Conservation (phyloP, 768 basidiomycete species). For the Sporobolomyces pararoseus region DNA sequence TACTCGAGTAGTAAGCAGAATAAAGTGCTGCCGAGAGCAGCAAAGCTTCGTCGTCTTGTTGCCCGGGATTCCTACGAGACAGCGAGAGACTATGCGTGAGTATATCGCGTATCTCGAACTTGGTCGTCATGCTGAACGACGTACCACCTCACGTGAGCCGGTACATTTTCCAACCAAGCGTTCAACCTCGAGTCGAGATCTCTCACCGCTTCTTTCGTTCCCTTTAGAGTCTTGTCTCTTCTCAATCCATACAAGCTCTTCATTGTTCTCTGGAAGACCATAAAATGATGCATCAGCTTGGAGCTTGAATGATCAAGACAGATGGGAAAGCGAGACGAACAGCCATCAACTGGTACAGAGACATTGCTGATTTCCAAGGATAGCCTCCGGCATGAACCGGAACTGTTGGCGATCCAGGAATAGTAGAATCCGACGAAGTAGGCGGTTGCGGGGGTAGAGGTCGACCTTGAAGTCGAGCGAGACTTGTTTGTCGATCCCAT, state of each 20-base stretch:
- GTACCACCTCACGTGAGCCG: constrained; percentile 25
- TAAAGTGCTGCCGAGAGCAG: constrained; percentile 62
- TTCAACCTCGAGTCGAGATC: constrained; percentile 31
- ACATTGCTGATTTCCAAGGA: not conserved
- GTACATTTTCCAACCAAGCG: constrained; percentile 33
- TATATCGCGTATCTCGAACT: not conserved
- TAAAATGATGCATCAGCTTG: constrained; percentile 1
- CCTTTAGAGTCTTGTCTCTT: constrained; percentile 4
- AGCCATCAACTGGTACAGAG: no score
- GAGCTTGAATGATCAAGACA: no score
- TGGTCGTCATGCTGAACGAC: not conserved
- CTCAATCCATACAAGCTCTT: constrained; percentile 10
- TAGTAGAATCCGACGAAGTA: not conserved
- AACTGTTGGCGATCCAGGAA: not conserved
- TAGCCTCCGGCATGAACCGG: not conserved
- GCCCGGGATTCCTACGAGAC: constrained; percentile 57
- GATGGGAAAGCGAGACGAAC: no score
- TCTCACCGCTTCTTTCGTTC: constrained; percentile 5
- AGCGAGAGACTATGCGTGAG: not conserved
- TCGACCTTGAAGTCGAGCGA: not conserved
- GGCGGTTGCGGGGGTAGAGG: constrained; percentile 9
- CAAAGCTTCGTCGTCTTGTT: constrained; percentile 56
- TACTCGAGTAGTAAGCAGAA: constrained; percentile 59
- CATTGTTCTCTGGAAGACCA: constrained; percentile 12
- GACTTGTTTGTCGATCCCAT: constrained; percentile 18